These are phyloP conservation scores for Yamadazyma sp. DNA, from an alignment of 1,139 yeast species.

Conservation along the genomic window DNA sequence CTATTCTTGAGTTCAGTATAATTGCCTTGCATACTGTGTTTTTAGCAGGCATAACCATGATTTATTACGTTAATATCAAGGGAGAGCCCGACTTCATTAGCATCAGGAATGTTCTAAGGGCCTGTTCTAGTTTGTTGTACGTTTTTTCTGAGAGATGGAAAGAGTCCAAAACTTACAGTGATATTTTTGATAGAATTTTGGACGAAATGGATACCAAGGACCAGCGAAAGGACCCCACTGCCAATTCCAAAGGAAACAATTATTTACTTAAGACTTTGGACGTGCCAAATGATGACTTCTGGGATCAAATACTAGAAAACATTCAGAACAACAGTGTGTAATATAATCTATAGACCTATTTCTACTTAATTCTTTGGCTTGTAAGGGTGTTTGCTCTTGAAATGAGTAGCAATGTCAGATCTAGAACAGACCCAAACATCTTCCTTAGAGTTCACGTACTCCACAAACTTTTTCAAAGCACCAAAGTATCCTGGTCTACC, in stretches of 20 bases:
- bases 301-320: conserved; percentile 14
- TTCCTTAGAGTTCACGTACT: conserved; percentile 26
- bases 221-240: not conserved
- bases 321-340: conserved; percentile 4
- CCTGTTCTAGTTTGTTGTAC: conserved; percentile 16
- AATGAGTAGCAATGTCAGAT: conserved; percentile 31
- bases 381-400: conserved; percentile 21
- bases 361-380: conserved; percentile 8
- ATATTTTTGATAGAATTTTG: conserved; percentile 14
- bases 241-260: not conserved
- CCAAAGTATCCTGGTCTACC: conserved; percentile 36
- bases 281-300: conserved; percentile 11
- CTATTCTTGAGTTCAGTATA: conserved; percentile 16
- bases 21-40: conserved; percentile 15
- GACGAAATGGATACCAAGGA: conserved; percentile 8
- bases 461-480: conserved; percentile 33
- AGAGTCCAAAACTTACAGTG: conserved; percentile 17
- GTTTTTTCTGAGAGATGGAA: conserved; percentile 17
- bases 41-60: conserved; percentile 17
- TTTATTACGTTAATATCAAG: conserved; percentile 13
- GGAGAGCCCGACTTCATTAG: conserved; percentile 14
- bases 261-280: not conserved
- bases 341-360: not conserved
- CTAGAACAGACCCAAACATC: conserved; percentile 39
- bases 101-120: conserved; percentile 15